These are phyloP conservation scores for Wickerhamiella azymoides DNA, from an alignment of 805 yeast genomes.

Conservation along the genomic window DNA sequence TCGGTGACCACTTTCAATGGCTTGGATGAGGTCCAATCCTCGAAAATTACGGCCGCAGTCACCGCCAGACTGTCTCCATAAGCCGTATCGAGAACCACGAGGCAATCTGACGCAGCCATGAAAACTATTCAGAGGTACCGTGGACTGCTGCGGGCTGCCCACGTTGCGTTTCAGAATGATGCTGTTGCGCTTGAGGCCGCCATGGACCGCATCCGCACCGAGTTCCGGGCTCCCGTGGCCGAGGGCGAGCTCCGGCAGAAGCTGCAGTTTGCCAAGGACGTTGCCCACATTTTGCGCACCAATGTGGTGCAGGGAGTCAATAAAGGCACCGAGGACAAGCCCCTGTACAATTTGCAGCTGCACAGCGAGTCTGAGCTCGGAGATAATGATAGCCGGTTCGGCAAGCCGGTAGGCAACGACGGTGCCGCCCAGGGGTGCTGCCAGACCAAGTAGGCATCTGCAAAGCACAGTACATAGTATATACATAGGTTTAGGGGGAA, in stretches of 20 bases:
- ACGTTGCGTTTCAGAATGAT: constrained; percentile 17
- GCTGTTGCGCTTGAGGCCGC: constrained; percentile 14
- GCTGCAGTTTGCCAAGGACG: constrained; percentile 47
- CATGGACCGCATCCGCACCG: constrained; percentile 12
- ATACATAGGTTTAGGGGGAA: too few relatives aligned
- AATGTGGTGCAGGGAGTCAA: constrained; percentile 77
- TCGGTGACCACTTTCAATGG: neutral
- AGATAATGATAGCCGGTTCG: constrained; percentile 47
- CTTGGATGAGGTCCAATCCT: neutral
- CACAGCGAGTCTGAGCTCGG: constrained; percentile 80
- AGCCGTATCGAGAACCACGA: neutral
- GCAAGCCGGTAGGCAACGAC: constrained; percentile 1
- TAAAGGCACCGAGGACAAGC: constrained; percentile 17
- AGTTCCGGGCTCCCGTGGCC: constrained; percentile 11
- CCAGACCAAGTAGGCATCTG: neutral
- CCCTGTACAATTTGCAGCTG: constrained; percentile 39
- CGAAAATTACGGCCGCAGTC: neutral
- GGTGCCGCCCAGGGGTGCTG: constrained; percentile 7
- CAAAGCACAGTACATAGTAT: neutral
- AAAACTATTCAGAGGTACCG: constrained; percentile 14
- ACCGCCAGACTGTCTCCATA: neutral
- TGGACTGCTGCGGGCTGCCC: constrained; percentile 16
- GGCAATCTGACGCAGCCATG: neutral
- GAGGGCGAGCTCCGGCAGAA: constrained; percentile 32
- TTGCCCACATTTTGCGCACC: constrained; percentile 50